Evolutionary conservation across 129 eudicot species (phyloP).

Genomic region (Flaveria sonorensis): DNA sequence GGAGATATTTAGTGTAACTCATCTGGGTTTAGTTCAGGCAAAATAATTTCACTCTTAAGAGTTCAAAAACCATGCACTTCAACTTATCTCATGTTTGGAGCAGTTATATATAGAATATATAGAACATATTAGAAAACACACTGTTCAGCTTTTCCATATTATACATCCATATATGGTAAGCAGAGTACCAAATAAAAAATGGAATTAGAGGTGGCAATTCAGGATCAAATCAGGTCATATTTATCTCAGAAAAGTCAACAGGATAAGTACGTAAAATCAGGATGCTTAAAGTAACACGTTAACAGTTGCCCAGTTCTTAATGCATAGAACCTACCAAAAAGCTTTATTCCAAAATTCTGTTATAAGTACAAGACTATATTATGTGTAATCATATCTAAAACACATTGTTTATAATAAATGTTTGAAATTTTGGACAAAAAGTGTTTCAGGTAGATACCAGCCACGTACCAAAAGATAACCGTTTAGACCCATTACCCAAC

Average conservation of each 20-base stretch:
- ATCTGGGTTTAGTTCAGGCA: not conserved
- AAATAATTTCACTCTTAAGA: not conserved
- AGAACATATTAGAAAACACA: not conserved
- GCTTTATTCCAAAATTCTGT: too few species aligned
- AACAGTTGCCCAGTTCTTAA: too few species aligned
- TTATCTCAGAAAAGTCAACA: not conserved
- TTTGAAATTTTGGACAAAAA: too few species aligned
- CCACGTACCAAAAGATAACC: too few species aligned
- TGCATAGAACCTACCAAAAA: too few species aligned
- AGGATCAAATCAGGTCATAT: not conserved
- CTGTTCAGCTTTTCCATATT: not conserved
- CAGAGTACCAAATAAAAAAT: not conserved
- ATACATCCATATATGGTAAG: not conserved
- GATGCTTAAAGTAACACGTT: too few species aligned
- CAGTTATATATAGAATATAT: not conserved
- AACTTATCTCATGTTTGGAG: slow-evolving; percentile 10
- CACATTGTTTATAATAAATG: too few species aligned
- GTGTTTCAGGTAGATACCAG: too few species aligned
- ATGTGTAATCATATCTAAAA: too few species aligned
- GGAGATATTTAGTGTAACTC: not conserved
- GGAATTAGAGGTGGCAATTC: not conserved
- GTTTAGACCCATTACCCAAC: too few species aligned
- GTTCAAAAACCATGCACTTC: slow-evolving; percentile 7
- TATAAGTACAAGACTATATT: not conserved
- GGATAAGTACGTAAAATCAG: too few species aligned